Conservation (phyloP, 768 basidiomycete genomes). For the Suillus subluteus region DNA sequence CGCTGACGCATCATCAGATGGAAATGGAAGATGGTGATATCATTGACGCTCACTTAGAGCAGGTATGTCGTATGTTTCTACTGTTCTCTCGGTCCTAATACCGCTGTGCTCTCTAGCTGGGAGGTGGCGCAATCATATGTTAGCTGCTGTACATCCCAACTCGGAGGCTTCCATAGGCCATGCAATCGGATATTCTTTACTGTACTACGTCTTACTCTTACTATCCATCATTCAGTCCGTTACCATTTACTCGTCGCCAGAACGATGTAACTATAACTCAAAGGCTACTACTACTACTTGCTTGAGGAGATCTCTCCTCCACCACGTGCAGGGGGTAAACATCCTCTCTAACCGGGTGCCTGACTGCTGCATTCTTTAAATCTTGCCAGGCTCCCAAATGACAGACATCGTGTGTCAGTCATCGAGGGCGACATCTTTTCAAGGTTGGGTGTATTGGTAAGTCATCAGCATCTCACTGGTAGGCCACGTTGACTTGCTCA, state of each 20-base stretch:
- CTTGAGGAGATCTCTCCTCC: not conserved
- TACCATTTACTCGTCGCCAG: not conserved
- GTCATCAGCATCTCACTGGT: not conserved
- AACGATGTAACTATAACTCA: not conserved
- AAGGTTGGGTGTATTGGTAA: not conserved
- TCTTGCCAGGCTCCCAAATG: not conserved
- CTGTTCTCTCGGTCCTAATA: not conserved
- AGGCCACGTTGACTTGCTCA: not conserved
- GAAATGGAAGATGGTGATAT: conserved; percentile 66
- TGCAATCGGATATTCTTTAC: not conserved
- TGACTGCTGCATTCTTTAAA: not conserved
- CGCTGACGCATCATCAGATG: conserved; percentile 36
- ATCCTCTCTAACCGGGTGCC: not conserved
- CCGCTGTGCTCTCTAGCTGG: conserved; percentile 20
- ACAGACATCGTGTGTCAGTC: not conserved
- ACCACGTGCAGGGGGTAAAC: not conserved
- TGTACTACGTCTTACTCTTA: not conserved
- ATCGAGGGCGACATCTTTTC: not conserved
- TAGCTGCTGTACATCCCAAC: not conserved
- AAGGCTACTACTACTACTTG: not conserved
- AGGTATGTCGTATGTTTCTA: conserved; percentile 41
- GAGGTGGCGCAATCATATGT: conserved; percentile 18
- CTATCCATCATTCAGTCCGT: not conserved
- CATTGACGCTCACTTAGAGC: conserved; percentile 61
- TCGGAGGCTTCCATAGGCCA: not conserved